These are phyloP conservation scores for Lactarius akahatsu DNA, from an alignment of 768 basidiomycete genomes.

Conservation along the genomic window DNA sequence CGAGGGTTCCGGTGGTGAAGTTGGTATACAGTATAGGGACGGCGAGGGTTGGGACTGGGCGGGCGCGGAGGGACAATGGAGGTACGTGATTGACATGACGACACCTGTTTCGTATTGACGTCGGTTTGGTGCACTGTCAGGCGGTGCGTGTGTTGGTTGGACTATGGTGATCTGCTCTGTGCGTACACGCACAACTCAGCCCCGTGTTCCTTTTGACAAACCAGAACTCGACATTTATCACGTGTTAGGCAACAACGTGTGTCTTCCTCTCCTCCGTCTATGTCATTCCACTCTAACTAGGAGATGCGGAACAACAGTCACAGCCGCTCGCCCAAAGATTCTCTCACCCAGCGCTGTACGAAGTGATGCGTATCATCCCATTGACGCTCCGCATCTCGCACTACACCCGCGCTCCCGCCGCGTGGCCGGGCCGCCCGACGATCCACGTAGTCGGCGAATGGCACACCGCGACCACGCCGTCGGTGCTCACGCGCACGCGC, in stretches of 20 bases:
- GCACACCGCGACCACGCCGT: constrained; percentile 41
- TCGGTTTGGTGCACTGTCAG: constrained; percentile 33
- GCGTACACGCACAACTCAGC: constrained; percentile 30
- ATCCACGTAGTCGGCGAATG: constrained; percentile 50
- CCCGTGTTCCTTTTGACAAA: neutral
- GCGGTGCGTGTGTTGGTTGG: constrained; percentile 58
- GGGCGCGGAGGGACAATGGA: constrained; percentile 53
- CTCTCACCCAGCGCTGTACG: constrained; percentile 36
- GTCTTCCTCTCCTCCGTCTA: neutral
- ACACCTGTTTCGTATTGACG: neutral
- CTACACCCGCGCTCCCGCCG: constrained; percentile 33
- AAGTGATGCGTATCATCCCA: constrained; percentile 55
- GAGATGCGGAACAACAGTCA: neutral
- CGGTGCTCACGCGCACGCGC: constrained; percentile 39
- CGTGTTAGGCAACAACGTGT: constrained; percentile 42
- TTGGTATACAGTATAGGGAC: constrained; percentile 13
- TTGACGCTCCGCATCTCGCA: constrained; percentile 43
- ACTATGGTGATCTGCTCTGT: constrained; percentile 55
- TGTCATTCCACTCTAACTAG: neutral
- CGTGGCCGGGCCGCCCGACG: constrained; percentile 43
- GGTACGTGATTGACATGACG: constrained; percentile 37
- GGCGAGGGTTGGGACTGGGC: constrained; percentile 60
- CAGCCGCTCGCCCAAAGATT: constrained; percentile 34
- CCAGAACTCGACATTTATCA: no score
- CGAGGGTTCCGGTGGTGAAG: neutral